A percentile compares a stretch with the other conserved stretches of the same genome.
Conservation (phyloP, 2,329 filamentous ascomycete species). For the Dactylellina haptotyla region DNA sequence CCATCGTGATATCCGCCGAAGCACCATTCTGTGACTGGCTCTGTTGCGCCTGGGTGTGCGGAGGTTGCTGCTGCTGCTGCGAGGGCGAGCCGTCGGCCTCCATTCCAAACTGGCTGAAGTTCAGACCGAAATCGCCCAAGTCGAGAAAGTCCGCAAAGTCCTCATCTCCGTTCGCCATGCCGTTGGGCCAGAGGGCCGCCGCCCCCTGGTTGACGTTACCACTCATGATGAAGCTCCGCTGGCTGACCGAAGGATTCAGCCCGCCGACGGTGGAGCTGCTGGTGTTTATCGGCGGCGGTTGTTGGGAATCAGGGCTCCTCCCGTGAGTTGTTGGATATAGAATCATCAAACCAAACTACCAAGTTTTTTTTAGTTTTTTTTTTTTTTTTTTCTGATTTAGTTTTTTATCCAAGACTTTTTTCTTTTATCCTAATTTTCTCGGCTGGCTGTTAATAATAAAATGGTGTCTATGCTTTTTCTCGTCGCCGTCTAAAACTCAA, state of each 20-base stretch:
- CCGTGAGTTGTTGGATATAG: conserved; percentile 37
- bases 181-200: conserved; percentile 39
- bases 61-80: conserved; percentile 12
- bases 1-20: conserved; percentile 46
- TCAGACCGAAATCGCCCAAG: conserved; percentile 44
- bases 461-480: conserved; percentile 25
- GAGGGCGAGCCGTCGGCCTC: conserved; percentile 38
- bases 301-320: conserved; percentile 28
- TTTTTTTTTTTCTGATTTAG: conserved; percentile 10
- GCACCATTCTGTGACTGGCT: conserved; percentile 6
- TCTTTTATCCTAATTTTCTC: too few species aligned
- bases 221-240: conserved; percentile 34
- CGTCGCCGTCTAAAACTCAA: conserved; percentile 30
- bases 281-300: conserved; percentile 19
- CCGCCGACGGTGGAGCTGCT: conserved; percentile 7
- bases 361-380: conserved; percentile 3
- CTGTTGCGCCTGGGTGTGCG: conserved; percentile 29
- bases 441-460: not conserved
- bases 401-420: too few species aligned
- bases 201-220: conserved; percentile 35
- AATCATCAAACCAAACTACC: conserved; percentile 43
- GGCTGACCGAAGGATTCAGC: conserved; percentile 31
- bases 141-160: conserved; percentile 53
- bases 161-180: conserved; percentile 40
- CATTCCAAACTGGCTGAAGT: conserved; percentile 49